Conservation (phyloP, 768 basidiomycete genomes). For the Auriscalpium orientale region DNA sequence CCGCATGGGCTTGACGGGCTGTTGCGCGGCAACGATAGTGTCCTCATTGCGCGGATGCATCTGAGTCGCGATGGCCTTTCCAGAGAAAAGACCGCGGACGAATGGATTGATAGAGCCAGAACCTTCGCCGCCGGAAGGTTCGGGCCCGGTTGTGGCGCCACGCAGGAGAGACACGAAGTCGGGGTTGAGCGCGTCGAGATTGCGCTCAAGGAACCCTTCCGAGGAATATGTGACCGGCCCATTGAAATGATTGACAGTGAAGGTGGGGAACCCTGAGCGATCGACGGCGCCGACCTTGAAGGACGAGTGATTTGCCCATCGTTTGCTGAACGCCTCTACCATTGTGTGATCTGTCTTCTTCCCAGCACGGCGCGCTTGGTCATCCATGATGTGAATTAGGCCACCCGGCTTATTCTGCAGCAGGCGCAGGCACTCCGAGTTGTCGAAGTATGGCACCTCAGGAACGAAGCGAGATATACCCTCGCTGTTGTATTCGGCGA, state of each 20-base stretch:
- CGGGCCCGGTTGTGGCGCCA: slow-evolving; percentile 34
- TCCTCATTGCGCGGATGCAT: slow-evolving; percentile 91
- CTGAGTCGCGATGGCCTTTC: slow-evolving; percentile 84
- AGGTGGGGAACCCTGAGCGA: slow-evolving; percentile 74
- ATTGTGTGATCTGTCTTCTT: slow-evolving; percentile 93
- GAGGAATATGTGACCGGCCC: slow-evolving; percentile 89
- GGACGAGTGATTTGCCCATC: slow-evolving; percentile 89
- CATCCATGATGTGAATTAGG: slow-evolving; percentile 95
- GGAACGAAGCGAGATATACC: slow-evolving; percentile 68
- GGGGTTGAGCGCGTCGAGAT: slow-evolving; percentile 83
- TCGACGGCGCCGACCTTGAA: slow-evolving; percentile 80
- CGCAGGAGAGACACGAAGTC: slow-evolving; percentile 89
- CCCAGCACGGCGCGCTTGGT: slow-evolving; percentile 77
- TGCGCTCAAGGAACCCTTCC: slow-evolving; percentile 83
- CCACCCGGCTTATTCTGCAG: slow-evolving; percentile 85
- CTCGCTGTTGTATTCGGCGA: slow-evolving; percentile 78
- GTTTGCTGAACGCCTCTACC: slow-evolving; percentile 89
- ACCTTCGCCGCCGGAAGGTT: slow-evolving; percentile 49
- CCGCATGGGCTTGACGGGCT: slow-evolving; percentile 90
- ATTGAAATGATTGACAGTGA: slow-evolving; percentile 88
- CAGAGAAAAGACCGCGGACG: slow-evolving; percentile 82
- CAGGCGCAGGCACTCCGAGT: slow-evolving; percentile 81
- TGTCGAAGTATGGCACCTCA: slow-evolving; percentile 78
- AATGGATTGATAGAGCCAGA: slow-evolving; percentile 86
- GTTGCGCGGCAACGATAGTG: slow-evolving; percentile 91